Conservation (phyloP, 306 rosid genomes). For the Dalbergia cochinchinensis region DNA sequence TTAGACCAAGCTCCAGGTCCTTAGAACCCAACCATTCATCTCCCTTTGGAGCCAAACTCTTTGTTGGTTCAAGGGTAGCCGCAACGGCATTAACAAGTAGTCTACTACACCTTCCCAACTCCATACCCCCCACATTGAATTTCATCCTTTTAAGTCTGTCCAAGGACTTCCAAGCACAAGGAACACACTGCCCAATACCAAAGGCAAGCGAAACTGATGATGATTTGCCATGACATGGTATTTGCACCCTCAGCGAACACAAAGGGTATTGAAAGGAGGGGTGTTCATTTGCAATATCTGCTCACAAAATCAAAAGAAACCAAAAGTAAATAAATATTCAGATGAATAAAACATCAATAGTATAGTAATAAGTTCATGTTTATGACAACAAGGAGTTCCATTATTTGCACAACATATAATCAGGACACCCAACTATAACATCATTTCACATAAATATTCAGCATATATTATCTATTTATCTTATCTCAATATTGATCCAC, state of each 20-base stretch:
- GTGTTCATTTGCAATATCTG: slow-evolving; percentile 74
- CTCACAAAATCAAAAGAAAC: slow-evolving; percentile 21
- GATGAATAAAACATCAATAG: not conserved
- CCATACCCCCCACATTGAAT: slow-evolving; percentile 44
- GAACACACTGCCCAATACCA: slow-evolving; percentile 55
- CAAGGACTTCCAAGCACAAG: slow-evolving; percentile 56
- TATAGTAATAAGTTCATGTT: not conserved
- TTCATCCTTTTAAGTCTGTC: slow-evolving; percentile 39
- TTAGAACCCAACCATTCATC: slow-evolving; percentile 40
- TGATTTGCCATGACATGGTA: slow-evolving; percentile 50
- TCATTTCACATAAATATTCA: no score
- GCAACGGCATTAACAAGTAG: slow-evolving; percentile 67
- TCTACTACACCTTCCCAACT: slow-evolving; percentile 45
- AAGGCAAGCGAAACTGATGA: slow-evolving; percentile 47
- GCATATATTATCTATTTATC: not conserved
- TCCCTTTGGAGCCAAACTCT: slow-evolving; percentile 50
- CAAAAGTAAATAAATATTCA: not conserved
- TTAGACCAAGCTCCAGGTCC: slow-evolving; percentile 40
- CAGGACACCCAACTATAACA: no score
- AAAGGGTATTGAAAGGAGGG: slow-evolving; percentile 57
- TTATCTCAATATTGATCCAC: not conserved
- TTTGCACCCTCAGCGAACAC: slow-evolving; percentile 48
- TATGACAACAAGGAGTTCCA: no score
- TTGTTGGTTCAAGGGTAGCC: slow-evolving; percentile 70
- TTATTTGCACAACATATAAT: no score